Evolutionary conservation across 2,329 filamentous ascomycete genomes (phyloP).

Genomic region (Cercospora zeina): DNA sequence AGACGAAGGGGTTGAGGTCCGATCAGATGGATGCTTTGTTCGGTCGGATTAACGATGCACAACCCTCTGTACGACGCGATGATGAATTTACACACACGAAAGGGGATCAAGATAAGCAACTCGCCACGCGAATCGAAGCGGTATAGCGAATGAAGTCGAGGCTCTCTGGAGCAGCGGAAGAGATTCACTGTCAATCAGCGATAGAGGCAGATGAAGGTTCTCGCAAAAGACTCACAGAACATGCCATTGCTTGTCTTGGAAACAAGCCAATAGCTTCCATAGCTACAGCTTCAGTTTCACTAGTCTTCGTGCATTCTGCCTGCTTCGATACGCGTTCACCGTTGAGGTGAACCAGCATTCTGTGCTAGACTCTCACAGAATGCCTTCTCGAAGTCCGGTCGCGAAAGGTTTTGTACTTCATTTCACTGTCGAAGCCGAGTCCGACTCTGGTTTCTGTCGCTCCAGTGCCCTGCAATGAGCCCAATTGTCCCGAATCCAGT

Average conservation of each 20-base stretch:
- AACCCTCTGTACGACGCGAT: neutral
- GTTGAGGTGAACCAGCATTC: neutral
- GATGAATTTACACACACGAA: neutral
- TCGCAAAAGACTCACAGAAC: neutral
- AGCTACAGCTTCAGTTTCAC: neutral
- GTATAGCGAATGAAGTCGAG: neutral
- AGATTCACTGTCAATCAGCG: no score
- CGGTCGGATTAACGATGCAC: conserved; percentile 31
- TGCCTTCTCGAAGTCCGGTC: neutral
- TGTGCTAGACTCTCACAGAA: neutral
- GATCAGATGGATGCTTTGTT: conserved; percentile 45
- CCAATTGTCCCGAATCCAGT: conserved; percentile 34
- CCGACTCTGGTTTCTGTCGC: conserved; percentile 16
- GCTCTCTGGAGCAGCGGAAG: no score
- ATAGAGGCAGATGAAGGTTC: neutral
- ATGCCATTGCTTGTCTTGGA: no score
- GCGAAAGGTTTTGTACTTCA: neutral
- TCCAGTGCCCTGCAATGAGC: conserved; percentile 33
- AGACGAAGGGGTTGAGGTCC: conserved; percentile 44
- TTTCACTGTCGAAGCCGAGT: neutral
- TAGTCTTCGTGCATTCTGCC: neutral
- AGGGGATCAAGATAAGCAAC: neutral
- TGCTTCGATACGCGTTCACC: neutral
- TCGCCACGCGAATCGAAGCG: neutral
- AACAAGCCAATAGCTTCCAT: no score